Conservation (phyloP, 2,329 filamentous ascomycete species). For the Mycosphaerelloides madeirae region DNA sequence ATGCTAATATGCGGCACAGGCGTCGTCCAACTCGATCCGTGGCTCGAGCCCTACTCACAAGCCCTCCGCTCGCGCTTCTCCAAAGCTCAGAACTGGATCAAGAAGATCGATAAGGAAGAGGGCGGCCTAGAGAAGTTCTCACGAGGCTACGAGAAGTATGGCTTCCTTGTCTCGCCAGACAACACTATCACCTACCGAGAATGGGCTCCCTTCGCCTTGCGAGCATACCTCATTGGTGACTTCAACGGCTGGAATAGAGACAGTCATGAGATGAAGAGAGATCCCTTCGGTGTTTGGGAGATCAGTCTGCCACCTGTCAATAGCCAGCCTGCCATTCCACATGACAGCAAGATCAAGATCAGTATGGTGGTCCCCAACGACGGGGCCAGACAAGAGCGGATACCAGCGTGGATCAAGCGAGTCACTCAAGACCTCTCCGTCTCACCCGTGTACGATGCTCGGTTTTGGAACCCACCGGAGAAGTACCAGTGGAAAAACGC, state of each 20-base stretch:
- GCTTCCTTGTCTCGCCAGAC: conserved; percentile 74
- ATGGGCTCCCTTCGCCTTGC: conserved; percentile 87
- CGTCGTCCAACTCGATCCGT: conserved; percentile 82
- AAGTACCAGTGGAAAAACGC: conserved; percentile 80
- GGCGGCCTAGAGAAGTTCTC: conserved; percentile 91
- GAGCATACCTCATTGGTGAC: conserved; percentile 85
- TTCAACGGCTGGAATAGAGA: conserved; percentile 91
- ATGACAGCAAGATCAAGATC: conserved; percentile 96
- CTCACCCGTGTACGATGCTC: conserved; percentile 87
- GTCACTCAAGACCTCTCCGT: conserved; percentile 89
- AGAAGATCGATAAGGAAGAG: conserved; percentile 74
- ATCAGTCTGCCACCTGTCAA: conserved; percentile 70
- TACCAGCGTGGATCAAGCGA: conserved; percentile 96
- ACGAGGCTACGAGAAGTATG: conserved; percentile 78
- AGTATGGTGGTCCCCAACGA: conserved; percentile 72
- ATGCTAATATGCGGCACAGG: conserved; percentile 50
- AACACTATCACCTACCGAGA: conserved; percentile 88
- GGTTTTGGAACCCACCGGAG: conserved; percentile 95
- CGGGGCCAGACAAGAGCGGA: conserved; percentile 70
- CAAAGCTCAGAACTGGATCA: conserved; percentile 81
- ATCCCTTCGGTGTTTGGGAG: conserved; percentile 81
- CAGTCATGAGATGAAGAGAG: conserved; percentile 81
- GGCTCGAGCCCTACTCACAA: conserved; percentile 78
- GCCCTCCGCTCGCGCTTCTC: conserved; percentile 70
- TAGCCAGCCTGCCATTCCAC: conserved; percentile 73